phyloP scores from a whole-genome alignment of 2,329 filamentous ascomycete genomes.

The Penicillium italicum region DNA sequence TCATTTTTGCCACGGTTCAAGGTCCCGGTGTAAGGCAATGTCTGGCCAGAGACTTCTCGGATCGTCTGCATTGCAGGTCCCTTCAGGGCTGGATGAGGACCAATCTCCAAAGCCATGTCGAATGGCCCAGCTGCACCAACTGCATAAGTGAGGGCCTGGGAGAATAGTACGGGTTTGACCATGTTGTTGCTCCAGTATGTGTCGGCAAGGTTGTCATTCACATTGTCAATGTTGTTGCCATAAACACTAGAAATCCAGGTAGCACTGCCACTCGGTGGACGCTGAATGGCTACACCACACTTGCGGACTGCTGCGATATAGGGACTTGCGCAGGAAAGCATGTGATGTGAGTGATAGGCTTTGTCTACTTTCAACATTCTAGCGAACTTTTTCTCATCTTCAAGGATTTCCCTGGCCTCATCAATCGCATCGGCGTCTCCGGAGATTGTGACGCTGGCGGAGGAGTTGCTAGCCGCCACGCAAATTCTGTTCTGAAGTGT shows the following conservation, averaged over 20 bases:
- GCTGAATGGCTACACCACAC: constrained; percentile 12
- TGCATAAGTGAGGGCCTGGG: constrained; percentile 17
- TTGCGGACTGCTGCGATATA: constrained; percentile 28
- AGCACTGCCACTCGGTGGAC: not conserved
- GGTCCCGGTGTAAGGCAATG: constrained; percentile 16
- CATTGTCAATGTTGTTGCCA: constrained; percentile 12
- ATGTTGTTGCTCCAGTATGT: constrained; percentile 33
- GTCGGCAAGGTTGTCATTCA: constrained; percentile 16
- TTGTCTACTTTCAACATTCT: constrained; percentile 41
- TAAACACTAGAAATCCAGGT: constrained; percentile 34
- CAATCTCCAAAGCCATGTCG: constrained; percentile 32
- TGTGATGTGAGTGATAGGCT: constrained; percentile 48
- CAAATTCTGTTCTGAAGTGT: constrained; percentile 28
- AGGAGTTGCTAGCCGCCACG: constrained; percentile 42
- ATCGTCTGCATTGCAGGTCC: constrained; percentile 31
- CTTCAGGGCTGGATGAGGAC: constrained; percentile 35
- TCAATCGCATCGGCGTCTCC: constrained; percentile 41
- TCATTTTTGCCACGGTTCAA: constrained; percentile 15
- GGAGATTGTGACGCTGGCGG: constrained; percentile 44
- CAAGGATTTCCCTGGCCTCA: constrained; percentile 29
- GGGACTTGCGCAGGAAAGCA: constrained; percentile 32
- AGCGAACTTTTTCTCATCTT: constrained; percentile 38
- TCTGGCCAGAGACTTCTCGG: constrained; percentile 15
- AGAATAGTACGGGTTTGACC: constrained; percentile 25
- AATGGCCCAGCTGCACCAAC: constrained; percentile 13